phyloP scores from a whole-genome alignment of 345 rosid genomes.

The Eucalyptus coolabah region DNA sequence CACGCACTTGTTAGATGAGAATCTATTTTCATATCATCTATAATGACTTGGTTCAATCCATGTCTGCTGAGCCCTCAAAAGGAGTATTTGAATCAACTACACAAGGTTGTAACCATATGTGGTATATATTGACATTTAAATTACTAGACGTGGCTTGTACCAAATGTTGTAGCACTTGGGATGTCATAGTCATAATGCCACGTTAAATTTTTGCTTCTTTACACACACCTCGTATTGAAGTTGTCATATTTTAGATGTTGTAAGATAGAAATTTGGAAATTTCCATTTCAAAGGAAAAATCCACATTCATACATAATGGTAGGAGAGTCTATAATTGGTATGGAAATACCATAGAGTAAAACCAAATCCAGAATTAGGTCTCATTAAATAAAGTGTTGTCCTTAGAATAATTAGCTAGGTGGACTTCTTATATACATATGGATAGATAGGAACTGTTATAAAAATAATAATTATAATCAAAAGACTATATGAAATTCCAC shows the following conservation, averaged over 20 bases:
- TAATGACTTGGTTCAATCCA: neutral
- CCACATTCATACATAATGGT: neutral
- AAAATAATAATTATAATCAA: no score
- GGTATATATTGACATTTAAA: neutral
- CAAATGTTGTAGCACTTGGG: neutral
- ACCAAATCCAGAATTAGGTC: neutral
- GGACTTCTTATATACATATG: neutral
- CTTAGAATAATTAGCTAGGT: neutral
- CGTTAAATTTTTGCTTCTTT: neutral
- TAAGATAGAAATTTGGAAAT: neutral
- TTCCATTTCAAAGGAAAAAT: neutral
- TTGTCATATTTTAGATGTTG: neutral
- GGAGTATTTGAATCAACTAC: neutral
- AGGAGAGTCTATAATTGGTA: neutral
- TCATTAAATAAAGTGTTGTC: neutral
- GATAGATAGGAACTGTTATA: neutral
- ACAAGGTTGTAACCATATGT: neutral
- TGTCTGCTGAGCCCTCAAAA: neutral
- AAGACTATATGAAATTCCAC: no score
- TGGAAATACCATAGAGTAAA: neutral
- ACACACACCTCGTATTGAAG: neutral
- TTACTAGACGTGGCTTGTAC: neutral
- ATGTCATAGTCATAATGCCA: neutral
- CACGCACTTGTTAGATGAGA: neutral
- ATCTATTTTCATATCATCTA: neutral